Conservation (phyloP, 805 yeast genomes). For the Candida gorgasii region DNA sequence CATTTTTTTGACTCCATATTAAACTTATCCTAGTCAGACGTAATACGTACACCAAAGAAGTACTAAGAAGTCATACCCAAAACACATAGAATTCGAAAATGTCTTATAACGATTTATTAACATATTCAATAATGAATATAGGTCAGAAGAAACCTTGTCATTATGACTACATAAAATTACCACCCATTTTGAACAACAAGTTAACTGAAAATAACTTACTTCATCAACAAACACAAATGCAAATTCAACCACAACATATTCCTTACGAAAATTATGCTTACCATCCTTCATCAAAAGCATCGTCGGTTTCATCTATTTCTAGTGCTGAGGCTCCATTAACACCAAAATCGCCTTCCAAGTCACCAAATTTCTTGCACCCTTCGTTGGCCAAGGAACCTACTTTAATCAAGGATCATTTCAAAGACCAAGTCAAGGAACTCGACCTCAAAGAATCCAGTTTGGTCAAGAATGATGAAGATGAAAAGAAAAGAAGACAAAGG, state of each 20-base stretch:
- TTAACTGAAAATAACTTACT: slow-evolving; percentile 17
- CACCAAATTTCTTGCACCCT: not conserved
- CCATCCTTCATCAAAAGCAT: slow-evolving; percentile 2
- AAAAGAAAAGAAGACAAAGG: slow-evolving; percentile 54
- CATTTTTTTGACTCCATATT: not conserved
- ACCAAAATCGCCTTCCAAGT: slow-evolving; percentile 7
- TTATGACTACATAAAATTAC: slow-evolving; percentile 13
- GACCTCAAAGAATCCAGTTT: too few relatives aligned
- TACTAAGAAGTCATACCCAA: not conserved
- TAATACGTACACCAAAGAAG: too few relatives aligned
- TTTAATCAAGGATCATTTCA: not conserved
- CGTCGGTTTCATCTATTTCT: slow-evolving; percentile 5
- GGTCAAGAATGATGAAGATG: not conserved
- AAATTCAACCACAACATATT: not conserved
- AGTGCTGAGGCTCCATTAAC: slow-evolving; percentile 5
- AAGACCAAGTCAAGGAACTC: not conserved
- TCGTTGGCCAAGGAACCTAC: not conserved
- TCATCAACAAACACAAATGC: slow-evolving; percentile 2
- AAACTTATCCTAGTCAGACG: not conserved
- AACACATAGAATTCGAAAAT: slow-evolving; percentile 11
- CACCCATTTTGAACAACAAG: slow-evolving; percentile 13
- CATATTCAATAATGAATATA: slow-evolving; percentile 41
- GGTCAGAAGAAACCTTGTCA: not conserved
- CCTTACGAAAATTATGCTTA: slow-evolving; percentile 3
- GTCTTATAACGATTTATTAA: slow-evolving; percentile 36